phyloP scores from a whole-genome alignment of 257 asterid species.

The Nicotiana benthamiana region DNA sequence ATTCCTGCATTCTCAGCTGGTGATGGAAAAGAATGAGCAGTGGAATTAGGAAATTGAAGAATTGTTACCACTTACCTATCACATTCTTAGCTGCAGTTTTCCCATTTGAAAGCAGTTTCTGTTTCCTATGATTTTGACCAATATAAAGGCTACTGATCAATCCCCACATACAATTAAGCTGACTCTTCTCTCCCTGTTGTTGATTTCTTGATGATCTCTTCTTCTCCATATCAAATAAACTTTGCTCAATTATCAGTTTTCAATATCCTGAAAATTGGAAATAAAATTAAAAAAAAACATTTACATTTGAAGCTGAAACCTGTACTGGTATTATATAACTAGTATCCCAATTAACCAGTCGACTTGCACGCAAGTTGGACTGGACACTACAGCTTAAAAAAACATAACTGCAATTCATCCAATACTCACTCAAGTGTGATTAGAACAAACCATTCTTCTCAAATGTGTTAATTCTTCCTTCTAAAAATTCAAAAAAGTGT shows the following conservation, averaged over 20 bases:
- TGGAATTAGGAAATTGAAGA: not conserved
- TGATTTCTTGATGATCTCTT: slow-evolving; percentile 35
- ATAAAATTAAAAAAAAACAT: not conserved
- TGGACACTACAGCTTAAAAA: not conserved
- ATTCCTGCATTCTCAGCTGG: not conserved
- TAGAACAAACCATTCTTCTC: too few relatives aligned
- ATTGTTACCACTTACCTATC: slow-evolving; percentile 23
- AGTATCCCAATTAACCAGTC: not conserved
- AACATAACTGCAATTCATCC: too few relatives aligned
- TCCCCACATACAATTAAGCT: slow-evolving; percentile 47
- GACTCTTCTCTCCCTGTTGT: slow-evolving; percentile 24
- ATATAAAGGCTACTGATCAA: slow-evolving; percentile 42
- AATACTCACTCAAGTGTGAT: too few relatives aligned
- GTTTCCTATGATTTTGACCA: slow-evolving; percentile 24
- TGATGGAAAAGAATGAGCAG: not conserved
- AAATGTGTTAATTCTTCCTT: not conserved
- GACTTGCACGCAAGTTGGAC: not conserved
- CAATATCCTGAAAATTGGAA: slow-evolving; percentile 8
- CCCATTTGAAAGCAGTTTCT: slow-evolving; percentile 36
- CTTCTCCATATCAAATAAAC: slow-evolving; percentile 31
- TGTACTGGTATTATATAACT: not conserved
- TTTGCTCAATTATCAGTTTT: not conserved
- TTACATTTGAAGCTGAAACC: not conserved
- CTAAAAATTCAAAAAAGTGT: not conserved
- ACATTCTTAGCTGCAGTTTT: slow-evolving; percentile 17